phyloP scores from a whole-genome alignment of 345 rosid species.

The Camelina laxa region DNA sequence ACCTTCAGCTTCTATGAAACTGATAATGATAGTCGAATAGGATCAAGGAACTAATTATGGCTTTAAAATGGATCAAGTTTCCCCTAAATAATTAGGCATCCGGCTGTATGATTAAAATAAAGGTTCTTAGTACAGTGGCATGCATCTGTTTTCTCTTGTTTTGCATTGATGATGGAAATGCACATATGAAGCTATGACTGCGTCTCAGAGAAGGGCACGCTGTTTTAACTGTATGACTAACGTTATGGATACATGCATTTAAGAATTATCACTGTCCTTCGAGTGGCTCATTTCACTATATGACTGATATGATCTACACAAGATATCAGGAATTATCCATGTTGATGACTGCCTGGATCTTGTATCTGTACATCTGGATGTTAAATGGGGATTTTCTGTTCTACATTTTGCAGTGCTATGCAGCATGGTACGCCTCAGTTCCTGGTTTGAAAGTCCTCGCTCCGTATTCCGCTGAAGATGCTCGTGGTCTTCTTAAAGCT shows the following conservation, averaged over 20 bases:
- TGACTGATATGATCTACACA: not conserved
- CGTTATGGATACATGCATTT: too few relatives aligned
- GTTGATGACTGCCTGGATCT: slow-evolving; percentile 8
- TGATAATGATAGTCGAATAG: slow-evolving; percentile 3
- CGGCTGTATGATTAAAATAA: not conserved
- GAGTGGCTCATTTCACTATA: not conserved
- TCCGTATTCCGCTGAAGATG: slow-evolving; percentile 92
- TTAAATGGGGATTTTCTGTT: not conserved
- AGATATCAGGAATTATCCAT: not conserved
- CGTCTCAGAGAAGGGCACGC: not conserved
- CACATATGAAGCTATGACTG: not conserved
- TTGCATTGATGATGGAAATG: not conserved
- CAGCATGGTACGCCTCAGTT: slow-evolving; percentile 85
- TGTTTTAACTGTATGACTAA: not conserved
- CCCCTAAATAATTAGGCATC: not conserved
- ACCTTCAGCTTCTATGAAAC: slow-evolving; percentile 2
- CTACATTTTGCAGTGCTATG: slow-evolving; percentile 74
- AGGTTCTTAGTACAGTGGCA: not conserved
- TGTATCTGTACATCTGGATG: slow-evolving; percentile 20
- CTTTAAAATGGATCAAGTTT: not conserved
- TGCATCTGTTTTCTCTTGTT: slow-evolving; percentile 15
- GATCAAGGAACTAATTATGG: slow-evolving; percentile 15
- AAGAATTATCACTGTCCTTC: too few relatives aligned
- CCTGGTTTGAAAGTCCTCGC: slow-evolving; percentile 89
- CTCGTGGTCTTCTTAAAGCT: slow-evolving; percentile 89